Evolutionary conservation across 2,329 filamentous ascomycete genomes (phyloP).

Genomic region (Colletotrichum spinosum): DNA sequence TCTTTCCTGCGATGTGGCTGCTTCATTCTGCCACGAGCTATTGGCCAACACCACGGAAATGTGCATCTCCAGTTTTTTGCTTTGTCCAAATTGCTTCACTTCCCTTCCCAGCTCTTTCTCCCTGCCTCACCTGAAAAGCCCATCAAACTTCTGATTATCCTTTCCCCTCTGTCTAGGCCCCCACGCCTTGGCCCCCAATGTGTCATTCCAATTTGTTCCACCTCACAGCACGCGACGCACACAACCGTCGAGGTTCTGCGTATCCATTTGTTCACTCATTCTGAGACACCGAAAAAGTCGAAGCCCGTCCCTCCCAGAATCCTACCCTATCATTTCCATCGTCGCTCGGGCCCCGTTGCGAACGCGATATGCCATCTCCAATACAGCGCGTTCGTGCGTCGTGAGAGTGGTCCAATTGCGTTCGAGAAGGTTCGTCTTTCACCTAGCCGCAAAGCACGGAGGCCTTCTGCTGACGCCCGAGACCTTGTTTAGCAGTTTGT

Average conservation of each 20-base stretch:
- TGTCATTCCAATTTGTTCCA: constrained; percentile 21
- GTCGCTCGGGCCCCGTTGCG: constrained; percentile 18
- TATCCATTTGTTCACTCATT: constrained; percentile 11
- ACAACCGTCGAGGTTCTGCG: constrained; percentile 3
- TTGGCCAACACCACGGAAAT: constrained; percentile 4
- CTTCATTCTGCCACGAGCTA: too few relatives aligned
- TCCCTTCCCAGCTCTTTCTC: background rate
- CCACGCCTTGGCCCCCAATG: constrained; percentile 26
- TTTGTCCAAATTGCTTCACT: constrained; percentile 20
- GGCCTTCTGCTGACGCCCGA: background rate
- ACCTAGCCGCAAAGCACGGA: background rate
- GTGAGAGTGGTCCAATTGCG: background rate
- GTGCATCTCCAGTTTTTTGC: constrained; percentile 24
- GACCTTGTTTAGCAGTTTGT: background rate
- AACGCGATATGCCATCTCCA: constrained; percentile 1
- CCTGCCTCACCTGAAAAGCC: constrained; percentile 19
- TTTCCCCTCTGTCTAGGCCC: constrained; percentile 1
- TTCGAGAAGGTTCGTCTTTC: constrained; percentile 10
- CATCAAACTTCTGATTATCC: constrained; percentile 24
- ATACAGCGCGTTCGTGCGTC: constrained; percentile 1
- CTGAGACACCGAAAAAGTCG: constrained; percentile 26
- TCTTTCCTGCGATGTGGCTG: too few relatives aligned
- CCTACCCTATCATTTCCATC: constrained; percentile 8
- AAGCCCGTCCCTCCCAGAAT: constrained; percentile 17
- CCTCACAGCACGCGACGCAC: constrained; percentile 1